These are phyloP conservation scores for Simplicillium sp. DNA, from an alignment of 2,329 filamentous ascomycete genomes.

Conservation along the genomic window DNA sequence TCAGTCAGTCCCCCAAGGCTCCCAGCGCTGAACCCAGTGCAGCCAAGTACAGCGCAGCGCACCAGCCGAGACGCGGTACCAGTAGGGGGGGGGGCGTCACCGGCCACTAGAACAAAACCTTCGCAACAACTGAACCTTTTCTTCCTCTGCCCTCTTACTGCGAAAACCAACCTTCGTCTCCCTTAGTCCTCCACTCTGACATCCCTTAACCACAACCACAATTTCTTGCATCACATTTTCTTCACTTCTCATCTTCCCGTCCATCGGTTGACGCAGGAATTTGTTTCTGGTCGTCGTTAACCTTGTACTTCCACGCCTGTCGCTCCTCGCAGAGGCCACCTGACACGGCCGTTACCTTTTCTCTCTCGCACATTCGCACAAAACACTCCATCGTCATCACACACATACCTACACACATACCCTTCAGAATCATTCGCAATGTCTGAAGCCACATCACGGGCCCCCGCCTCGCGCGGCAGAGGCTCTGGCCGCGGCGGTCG, in stretches of 20 bases:
- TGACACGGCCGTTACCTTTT: slow-evolving; percentile 21
- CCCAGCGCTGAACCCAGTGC: neutral
- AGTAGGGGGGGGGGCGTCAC: slow-evolving; percentile 1
- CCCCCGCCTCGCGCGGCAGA: slow-evolving; percentile 77
- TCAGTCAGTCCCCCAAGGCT: neutral
- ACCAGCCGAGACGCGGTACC: neutral
- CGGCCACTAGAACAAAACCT: slow-evolving; percentile 3
- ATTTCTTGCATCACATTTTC: slow-evolving; percentile 3
- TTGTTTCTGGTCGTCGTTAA: slow-evolving; percentile 6
- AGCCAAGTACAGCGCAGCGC: neutral
- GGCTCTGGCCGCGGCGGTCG: slow-evolving; percentile 80
- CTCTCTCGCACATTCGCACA: slow-evolving; percentile 14
- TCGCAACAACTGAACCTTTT: slow-evolving; percentile 3
- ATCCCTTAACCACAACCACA: slow-evolving; percentile 3
- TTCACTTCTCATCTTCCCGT: slow-evolving; percentile 4
- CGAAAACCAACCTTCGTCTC: slow-evolving; percentile 5
- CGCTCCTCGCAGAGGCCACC: slow-evolving; percentile 24
- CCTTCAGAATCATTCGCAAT: slow-evolving; percentile 48
- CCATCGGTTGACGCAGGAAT: slow-evolving; percentile 5
- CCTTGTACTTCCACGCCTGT: slow-evolving; percentile 7
- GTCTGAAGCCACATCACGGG: slow-evolving; percentile 89
- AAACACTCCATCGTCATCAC: slow-evolving; percentile 20
- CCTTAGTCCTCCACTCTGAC: slow-evolving; percentile 3
- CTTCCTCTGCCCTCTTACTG: neutral
- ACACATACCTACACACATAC: slow-evolving; percentile 20